phyloP scores from a whole-genome alignment of 805 yeast species.

The Ogataea sp. region DNA sequence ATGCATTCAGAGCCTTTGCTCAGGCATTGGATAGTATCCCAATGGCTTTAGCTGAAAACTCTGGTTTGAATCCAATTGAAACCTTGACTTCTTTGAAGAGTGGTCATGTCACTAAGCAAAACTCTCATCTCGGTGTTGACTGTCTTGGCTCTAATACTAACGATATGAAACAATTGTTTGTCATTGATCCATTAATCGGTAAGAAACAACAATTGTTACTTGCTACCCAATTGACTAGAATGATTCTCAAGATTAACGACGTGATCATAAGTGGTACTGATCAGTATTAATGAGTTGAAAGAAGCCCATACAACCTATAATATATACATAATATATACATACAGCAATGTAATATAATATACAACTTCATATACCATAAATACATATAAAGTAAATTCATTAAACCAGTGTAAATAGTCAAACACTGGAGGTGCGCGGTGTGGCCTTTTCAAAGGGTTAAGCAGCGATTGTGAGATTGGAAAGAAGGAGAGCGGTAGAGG shows the following conservation, averaged over 20 bases:
- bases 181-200: constrained; percentile 95
- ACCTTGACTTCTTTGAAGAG: constrained; percentile 78
- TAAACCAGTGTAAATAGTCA: no score
- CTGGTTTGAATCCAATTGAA: constrained; percentile 92
- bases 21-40: constrained; percentile 88
- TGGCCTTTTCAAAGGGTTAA: no score
- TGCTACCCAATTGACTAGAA: constrained; percentile 96
- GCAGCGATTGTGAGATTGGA: no score
- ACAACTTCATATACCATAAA: no score
- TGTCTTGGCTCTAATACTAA: constrained; percentile 82
- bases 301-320: not conserved
- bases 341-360: no score
- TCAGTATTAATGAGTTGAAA: constrained; percentile 20
- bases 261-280: constrained; percentile 62
- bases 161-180: constrained; percentile 91
- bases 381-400: no score
- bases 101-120: constrained; percentile 68
- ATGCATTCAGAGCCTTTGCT: constrained; percentile 94
- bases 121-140: constrained; percentile 80
- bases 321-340: no score
- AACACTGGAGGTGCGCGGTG: no score
- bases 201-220: constrained; percentile 91
- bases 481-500: no score
- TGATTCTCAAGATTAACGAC: constrained; percentile 95
- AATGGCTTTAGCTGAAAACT: constrained; percentile 92